A percentile compares a stretch with the other conserved stretches of the same genome.
Conservation (phyloP, 129 eudicot species). For the Smallanthus sonchifolius region DNA sequence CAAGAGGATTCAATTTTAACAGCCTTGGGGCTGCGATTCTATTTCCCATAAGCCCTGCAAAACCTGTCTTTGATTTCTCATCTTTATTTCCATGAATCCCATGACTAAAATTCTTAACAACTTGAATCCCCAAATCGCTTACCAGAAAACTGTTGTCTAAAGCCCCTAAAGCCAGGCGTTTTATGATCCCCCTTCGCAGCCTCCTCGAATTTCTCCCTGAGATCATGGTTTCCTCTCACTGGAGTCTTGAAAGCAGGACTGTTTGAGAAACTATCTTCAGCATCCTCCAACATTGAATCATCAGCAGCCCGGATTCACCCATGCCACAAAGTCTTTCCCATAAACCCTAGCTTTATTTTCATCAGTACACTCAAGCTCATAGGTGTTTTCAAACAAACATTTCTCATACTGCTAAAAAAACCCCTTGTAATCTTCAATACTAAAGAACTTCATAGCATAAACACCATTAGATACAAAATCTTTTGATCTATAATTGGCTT, state of each 20-base stretch:
- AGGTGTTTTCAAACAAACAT: conserved; percentile 83
- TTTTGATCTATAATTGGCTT: conserved; percentile 62
- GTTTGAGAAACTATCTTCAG: conserved; percentile 48
- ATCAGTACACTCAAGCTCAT: conserved; percentile 58
- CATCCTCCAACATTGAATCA: conserved; percentile 97
- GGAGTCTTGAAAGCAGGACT: conserved; percentile 52
- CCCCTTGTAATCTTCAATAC: conserved; percentile 43
- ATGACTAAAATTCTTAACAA: conserved; percentile 81
- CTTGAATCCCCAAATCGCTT: conserved; percentile 84
- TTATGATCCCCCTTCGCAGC: conserved; percentile 71
- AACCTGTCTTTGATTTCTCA: conserved; percentile 87
- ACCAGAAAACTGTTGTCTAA: conserved; percentile 89
- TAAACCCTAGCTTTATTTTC: conserved; percentile 69
- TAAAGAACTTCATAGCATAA: conserved; percentile 63
- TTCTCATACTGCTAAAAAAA: conserved; percentile 56
- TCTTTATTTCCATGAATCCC: conserved; percentile 96
- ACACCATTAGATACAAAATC: conserved; percentile 78
- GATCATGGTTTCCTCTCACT: conserved; percentile 32
- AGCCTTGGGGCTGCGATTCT: conserved; percentile 80
- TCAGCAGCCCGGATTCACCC: conserved; percentile 92
- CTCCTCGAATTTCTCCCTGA: conserved; percentile 89
- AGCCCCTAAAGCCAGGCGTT: conserved; percentile 90
- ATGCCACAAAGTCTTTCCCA: conserved; percentile 83
- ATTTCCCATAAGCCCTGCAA: conserved; percentile 92
- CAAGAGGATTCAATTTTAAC: conserved; percentile 81